phyloP scores from a whole-genome alignment of 2,329 filamentous ascomycete species.

The Myotisia sp. region DNA sequence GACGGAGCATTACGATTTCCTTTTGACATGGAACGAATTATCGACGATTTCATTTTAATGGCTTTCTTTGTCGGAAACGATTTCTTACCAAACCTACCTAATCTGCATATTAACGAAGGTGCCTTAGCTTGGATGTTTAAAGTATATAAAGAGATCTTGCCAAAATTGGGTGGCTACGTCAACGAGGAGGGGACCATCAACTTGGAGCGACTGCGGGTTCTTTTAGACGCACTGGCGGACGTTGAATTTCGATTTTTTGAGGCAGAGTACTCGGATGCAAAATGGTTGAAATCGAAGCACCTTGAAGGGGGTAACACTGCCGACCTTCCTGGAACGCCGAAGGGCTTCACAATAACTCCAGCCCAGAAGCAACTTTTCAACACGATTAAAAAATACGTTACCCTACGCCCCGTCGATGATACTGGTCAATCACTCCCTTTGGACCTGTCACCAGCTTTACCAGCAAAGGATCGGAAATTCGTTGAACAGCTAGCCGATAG shows the following conservation, averaged over 20 bases:
- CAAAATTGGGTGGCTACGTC: constrained; percentile 81
- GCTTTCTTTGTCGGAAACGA: constrained; percentile 99
- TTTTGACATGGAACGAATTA: constrained; percentile 89
- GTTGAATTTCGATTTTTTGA: constrained; percentile 92
- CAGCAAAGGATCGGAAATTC: constrained; percentile 81
- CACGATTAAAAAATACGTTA: constrained; percentile 68
- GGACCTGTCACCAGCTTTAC: constrained; percentile 57
- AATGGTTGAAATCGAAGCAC: constrained; percentile 83
- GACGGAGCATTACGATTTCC: constrained; percentile 57
- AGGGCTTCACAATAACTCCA: constrained; percentile 59
- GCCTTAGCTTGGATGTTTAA: constrained; percentile 94
- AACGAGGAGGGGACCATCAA: constrained; percentile 93
- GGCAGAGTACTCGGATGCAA: constrained; percentile 70
- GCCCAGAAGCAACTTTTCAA: constrained; percentile 70
- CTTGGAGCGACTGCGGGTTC: constrained; percentile 57
- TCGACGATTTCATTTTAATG: constrained; percentile 99
- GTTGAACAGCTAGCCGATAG: constrained; percentile 70
- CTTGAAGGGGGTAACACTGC: constrained; percentile 54
- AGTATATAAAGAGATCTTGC: constrained; percentile 82
- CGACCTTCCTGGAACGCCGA: constrained; percentile 41
- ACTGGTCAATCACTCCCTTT: constrained; percentile 39
- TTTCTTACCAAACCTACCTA: constrained; percentile 91
- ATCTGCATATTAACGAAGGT: constrained; percentile 95
- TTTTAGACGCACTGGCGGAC: constrained; percentile 72
- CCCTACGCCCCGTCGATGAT: constrained; percentile 46